Conservation (phyloP, 352 stramenopile genomes). For the Phytophthora nicotianae region DNA sequence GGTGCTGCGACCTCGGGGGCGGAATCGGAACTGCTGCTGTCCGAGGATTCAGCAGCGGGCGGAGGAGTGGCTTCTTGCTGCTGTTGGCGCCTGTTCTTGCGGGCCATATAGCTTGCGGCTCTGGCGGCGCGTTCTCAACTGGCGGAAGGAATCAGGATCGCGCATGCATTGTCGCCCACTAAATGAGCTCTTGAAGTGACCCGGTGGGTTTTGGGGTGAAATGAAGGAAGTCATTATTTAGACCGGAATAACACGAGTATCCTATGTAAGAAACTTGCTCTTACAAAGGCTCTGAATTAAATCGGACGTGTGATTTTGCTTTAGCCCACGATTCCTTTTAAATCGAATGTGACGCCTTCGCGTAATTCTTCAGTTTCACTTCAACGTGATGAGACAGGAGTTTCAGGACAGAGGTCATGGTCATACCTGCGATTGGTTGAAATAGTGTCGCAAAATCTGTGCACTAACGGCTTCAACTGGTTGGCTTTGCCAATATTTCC, state of each 20-base stretch:
- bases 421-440: neutral
- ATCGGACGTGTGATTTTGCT: too few relatives aligned
- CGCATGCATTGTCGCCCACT: neutral
- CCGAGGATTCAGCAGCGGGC: slow-evolving; percentile 8
- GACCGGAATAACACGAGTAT: neutral
- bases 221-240: neutral
- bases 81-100: slow-evolving; percentile 37
- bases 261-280: neutral
- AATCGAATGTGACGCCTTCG: neutral
- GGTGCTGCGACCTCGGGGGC: slow-evolving; percentile 17
- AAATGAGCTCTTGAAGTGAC: slow-evolving; percentile 1
- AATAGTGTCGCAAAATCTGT: neutral
- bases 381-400: neutral
- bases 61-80: slow-evolving; percentile 17
- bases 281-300: neutral
- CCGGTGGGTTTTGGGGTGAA: neutral
- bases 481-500: neutral
- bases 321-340: neutral
- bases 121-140: slow-evolving; percentile 35
- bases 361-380: neutral
- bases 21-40: slow-evolving; percentile 31
- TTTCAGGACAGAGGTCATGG: neutral
- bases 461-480: neutral
- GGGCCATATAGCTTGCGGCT: slow-evolving; percentile 37
- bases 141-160: slow-evolving; percentile 28